Percentiles rank a stretch among this genome's conserved stretches.
Conservation (phyloP, 345 rosid genomes). For the Moricandia moricandioides region DNA sequence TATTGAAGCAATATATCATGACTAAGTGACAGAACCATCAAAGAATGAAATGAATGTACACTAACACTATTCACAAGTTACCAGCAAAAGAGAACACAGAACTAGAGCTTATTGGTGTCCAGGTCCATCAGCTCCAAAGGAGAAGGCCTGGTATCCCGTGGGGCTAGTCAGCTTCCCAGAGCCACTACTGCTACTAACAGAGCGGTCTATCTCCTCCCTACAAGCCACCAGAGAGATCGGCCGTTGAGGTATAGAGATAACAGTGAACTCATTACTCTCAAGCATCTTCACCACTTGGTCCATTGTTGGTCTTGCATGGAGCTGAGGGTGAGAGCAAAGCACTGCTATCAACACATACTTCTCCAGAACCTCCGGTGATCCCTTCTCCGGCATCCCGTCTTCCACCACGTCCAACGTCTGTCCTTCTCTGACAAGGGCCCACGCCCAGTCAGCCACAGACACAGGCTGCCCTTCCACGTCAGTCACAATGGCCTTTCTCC, state of each 20-base stretch:
- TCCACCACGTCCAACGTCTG: constrained; percentile 68
- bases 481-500: constrained; percentile 62
- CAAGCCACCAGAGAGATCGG: constrained; percentile 67
- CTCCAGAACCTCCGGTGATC: constrained; percentile 59
- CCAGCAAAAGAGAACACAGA: not conserved
- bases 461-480: constrained; percentile 58
- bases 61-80: not conserved
- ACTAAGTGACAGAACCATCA: constrained; percentile 15
- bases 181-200: constrained; percentile 60
- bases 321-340: constrained; percentile 86
- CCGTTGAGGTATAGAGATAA: constrained; percentile 78
- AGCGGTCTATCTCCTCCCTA: constrained; percentile 69
- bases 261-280: constrained; percentile 70
- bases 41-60: constrained; percentile 31
- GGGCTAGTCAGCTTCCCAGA: constrained; percentile 67
- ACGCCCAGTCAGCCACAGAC: constrained; percentile 81
- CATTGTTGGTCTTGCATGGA: constrained; percentile 88
- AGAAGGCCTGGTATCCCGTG: constrained; percentile 38
- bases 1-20: not conserved
- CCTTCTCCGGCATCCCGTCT: constrained; percentile 66
- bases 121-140: constrained; percentile 17
- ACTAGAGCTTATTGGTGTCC: constrained; percentile 14
- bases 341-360: constrained; percentile 77
- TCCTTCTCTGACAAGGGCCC: constrained; percentile 76
- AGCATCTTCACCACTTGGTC: constrained; percentile 93